phyloP scores from a whole-genome alignment of 2,329 filamentous ascomycete species.

The Botrytis elliptica region DNA sequence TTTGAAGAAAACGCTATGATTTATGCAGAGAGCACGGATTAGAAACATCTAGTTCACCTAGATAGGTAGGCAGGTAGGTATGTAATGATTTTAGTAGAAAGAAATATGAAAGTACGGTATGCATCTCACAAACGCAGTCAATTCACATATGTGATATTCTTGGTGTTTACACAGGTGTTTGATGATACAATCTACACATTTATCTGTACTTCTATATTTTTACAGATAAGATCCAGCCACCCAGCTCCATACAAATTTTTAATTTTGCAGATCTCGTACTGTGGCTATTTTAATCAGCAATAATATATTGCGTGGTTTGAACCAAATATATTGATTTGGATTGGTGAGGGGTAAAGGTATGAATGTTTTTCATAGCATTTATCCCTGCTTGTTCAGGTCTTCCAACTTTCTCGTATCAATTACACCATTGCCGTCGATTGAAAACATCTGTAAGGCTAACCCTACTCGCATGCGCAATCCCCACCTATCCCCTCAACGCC shows the following conservation, averaged over 20 bases:
- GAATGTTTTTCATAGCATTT: neutral
- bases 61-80: neutral
- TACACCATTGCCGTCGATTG: slow-evolving; percentile 11
- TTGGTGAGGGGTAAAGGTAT: slow-evolving; percentile 5
- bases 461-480: neutral
- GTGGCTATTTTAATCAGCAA: neutral
- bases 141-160: neutral
- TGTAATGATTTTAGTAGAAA: neutral
- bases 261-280: slow-evolving; percentile 4
- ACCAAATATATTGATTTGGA: slow-evolving; percentile 11
- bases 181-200: neutral
- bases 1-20: slow-evolving; percentile 2
- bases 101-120: neutral
- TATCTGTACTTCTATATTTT: neutral
- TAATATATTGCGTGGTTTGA: slow-evolving; percentile 9
- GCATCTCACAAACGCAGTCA: neutral
- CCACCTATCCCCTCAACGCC: neutral
- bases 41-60: neutral
- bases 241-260: neutral
- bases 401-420: neutral
- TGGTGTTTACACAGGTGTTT: neutral
- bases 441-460: slow-evolving; percentile 14
- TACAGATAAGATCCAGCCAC: slow-evolving; percentile 4
- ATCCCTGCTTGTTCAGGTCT: slow-evolving; percentile 6
- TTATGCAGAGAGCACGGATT: neutral